Conservation (phyloP, 2,329 filamentous ascomycete species). For the Beauveria australis region DNA sequence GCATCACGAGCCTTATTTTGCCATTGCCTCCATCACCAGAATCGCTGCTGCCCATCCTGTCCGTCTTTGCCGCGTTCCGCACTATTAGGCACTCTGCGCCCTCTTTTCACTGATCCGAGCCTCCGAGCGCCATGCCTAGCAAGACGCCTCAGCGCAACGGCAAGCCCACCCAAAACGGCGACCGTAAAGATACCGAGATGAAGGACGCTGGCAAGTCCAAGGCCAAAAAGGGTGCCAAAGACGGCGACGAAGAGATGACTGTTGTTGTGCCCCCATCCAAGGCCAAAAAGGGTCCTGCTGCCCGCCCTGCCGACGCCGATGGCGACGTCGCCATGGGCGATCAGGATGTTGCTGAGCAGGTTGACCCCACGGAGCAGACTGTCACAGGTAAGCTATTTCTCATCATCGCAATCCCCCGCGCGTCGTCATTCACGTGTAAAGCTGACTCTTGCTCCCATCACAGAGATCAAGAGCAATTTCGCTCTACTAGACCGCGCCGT, state of each 20-base stretch:
- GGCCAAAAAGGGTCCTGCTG: slow-evolving; percentile 49
- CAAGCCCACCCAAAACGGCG: slow-evolving; percentile 61
- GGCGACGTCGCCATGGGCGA: slow-evolving; percentile 66
- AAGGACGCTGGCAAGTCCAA: slow-evolving; percentile 60
- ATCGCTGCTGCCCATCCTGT: not conserved
- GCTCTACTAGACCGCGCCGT: slow-evolving; percentile 86
- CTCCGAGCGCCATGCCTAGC: slow-evolving; percentile 49
- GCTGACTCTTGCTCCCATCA: not conserved
- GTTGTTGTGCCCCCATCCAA: slow-evolving; percentile 71
- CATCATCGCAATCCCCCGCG: not conserved
- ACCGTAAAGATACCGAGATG: slow-evolving; percentile 60
- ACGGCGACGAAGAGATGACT: slow-evolving; percentile 72
- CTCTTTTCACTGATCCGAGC: not conserved
- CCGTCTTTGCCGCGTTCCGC: not conserved
- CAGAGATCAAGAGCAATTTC: slow-evolving; percentile 95
- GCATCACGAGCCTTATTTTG: slow-evolving; percentile 14
- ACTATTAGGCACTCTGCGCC: not conserved
- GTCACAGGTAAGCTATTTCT: slow-evolving; percentile 43
- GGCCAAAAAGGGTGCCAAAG: slow-evolving; percentile 54
- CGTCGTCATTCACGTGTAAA: slow-evolving; percentile 16
- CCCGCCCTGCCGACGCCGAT: slow-evolving; percentile 52
- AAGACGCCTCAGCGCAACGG: slow-evolving; percentile 67
- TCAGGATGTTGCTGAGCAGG: slow-evolving; percentile 45
- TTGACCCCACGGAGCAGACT: slow-evolving; percentile 53
- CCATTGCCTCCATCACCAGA: not conserved